phyloP scores from a whole-genome alignment of 495 filamentous ascomycete species.

The Bryoglossum gracile region DNA sequence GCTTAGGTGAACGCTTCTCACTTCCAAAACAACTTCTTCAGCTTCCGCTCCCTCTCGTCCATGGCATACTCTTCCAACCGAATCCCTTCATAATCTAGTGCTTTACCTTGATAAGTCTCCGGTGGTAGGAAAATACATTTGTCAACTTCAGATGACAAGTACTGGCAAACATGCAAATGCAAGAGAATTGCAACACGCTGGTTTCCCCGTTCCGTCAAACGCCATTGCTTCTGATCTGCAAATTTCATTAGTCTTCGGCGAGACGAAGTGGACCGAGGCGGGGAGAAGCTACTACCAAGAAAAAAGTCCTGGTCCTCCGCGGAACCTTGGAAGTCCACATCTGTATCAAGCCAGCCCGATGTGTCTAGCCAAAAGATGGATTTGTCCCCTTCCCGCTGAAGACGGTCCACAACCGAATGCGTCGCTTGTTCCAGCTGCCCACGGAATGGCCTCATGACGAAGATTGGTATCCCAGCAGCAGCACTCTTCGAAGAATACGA shows the following conservation, averaged over 20 bases:
- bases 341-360: conserved; percentile 32
- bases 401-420: conserved; percentile 28
- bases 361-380: conserved; percentile 38
- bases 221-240: conserved; percentile 23
- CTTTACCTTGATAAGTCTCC: conserved; percentile 32
- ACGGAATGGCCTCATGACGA: conserved; percentile 33
- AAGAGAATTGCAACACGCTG: conserved; percentile 34
- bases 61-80: conserved; percentile 29
- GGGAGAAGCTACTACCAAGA: conserved; percentile 27
- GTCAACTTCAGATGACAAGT: conserved; percentile 29
- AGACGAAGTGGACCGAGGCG: no score
- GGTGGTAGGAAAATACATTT: conserved; percentile 33
- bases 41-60: conserved; percentile 29
- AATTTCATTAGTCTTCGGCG: no score
- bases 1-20: no score
- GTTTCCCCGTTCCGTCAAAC: conserved; percentile 32
- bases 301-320: conserved; percentile 25
- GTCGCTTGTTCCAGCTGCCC: conserved; percentile 35
- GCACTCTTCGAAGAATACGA: conserved; percentile 6
- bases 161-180: conserved; percentile 34
- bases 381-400: conserved; percentile 28
- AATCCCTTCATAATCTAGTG: conserved; percentile 25
- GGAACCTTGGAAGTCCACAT: conserved; percentile 20
- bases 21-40: conserved; percentile 31
- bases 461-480: conserved; percentile 30